Percentiles rank a stretch among this genome's conserved stretches.
These are phyloP conservation scores for Nemania bipapillata DNA, from an alignment of 2,329 filamentous ascomycete species.

Conservation along the genomic window DNA sequence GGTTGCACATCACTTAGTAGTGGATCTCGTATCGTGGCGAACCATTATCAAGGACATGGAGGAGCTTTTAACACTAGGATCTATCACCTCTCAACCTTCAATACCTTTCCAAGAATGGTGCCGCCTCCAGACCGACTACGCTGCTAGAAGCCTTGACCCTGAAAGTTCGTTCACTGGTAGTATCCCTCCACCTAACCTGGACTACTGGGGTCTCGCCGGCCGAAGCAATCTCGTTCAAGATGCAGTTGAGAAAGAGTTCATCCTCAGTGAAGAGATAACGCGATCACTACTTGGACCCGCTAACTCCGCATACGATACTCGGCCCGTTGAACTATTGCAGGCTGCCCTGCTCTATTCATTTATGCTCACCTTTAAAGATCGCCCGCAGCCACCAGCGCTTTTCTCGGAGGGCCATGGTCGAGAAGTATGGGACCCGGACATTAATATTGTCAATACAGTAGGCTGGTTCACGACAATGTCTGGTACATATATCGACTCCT, in stretches of 20 bases:
- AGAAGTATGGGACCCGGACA: slow-evolving; percentile 6
- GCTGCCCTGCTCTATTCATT: not conserved
- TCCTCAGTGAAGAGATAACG: not conserved
- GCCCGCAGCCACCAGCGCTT: slow-evolving; percentile 14
- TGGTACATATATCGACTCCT: slow-evolving; percentile 4
- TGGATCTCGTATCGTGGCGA: slow-evolving; percentile 21
- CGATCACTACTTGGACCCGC: not conserved
- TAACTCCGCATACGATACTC: not conserved
- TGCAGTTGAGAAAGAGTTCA: not conserved
- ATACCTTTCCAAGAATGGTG: not conserved
- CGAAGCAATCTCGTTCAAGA: not conserved
- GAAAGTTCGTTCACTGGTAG: not conserved
- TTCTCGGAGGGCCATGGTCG: slow-evolving; percentile 31
- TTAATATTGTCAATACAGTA: slow-evolving; percentile 27
- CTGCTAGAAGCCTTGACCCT: not conserved
- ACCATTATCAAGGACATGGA: slow-evolving; percentile 19
- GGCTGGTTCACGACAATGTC: slow-evolving; percentile 29
- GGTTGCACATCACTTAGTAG: slow-evolving; percentile 13
- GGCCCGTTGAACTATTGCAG: not conserved
- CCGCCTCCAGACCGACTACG: not conserved
- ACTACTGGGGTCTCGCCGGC: not conserved
- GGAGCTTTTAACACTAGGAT: not conserved
- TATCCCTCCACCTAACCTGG: not conserved
- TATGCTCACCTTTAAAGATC: not conserved
- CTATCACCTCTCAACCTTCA: not conserved